Base-by-base conservation (phyloP, 2,329 filamentous ascomycete species). In the Whalleya microplaca region DNA sequence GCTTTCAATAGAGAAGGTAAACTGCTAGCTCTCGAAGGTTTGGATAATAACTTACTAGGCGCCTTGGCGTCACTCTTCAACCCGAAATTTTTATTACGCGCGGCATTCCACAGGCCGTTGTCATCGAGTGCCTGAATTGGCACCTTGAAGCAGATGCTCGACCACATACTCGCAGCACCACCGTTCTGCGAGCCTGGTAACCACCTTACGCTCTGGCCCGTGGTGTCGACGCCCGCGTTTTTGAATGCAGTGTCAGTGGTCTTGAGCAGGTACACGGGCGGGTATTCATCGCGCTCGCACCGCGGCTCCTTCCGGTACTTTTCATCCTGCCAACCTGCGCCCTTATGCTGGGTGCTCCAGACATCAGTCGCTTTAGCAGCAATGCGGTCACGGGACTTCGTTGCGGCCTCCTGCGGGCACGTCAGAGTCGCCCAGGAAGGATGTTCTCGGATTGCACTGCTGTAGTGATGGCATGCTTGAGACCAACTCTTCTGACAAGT, bases 391-490 rank as follows among this genome's bases (percentile, higher is more conserved):
- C 48, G 45, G 4, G 18, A 27, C 14, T n/a, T 43, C 12, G 21
- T n/a, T 5, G 45, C 56, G 12, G 45, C 45, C 6, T 47, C 40
- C 8, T 32, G 53, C 4, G 32, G 48, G 27, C 53, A 61, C 12
- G 41, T 50, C 21, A 53, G 48, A 1, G 56, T 58, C 19, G 32
- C 29, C 53, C 53, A 59, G 21, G 45, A 19, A 23, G 37, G 47
- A 19, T 47, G 29, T 21, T 5, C 21, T n/a, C 32, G 29, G 18
- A 62, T 65, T 42, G 57, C 65, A 1, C 64, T 66, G 44, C 59
- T 63, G 55, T 67, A 67, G 45, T 66, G 64, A 48, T 59, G 60
- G 51, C 65, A 67, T n/a, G 65, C 65, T 49, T 67, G 65, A 21
- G 55, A 49, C 48, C 51, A 64, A 29, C 45, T 10, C 8, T 41